Base-by-base conservation (phyloP, 352 stramenopile species). In the Lagenidium sp. region DNA sequence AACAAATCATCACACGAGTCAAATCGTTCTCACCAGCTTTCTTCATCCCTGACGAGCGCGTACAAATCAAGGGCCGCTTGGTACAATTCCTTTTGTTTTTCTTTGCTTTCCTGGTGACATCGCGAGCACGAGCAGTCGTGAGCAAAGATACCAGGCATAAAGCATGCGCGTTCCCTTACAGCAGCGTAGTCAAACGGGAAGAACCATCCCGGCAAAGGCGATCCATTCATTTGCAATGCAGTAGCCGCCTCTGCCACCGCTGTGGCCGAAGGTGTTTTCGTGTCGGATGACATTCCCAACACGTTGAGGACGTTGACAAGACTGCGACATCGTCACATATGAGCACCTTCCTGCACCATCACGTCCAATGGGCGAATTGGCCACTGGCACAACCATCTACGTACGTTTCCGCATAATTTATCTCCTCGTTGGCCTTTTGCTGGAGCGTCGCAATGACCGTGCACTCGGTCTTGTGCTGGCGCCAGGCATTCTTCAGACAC, bases 151-250 rank as follows among this genome's bases (percentile, higher is more conserved):
- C 11, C n/a, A 13, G 32, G 35, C 7, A 44, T 28, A 11, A 42
- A 31, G 13, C 4, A 30, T n/a, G 1, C 24, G 2, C 19, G 36
- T 12, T 35, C 47, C 35, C 57, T 15, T 36, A 85, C 76, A 44
- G 56, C 28, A 11, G 79, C 65, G 26, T 75, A 79, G 47, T 83
- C 58, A 16, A 68, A 39, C 0, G 59, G 60, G 44, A 74, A 83
- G 55, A 89, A 89, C 76, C 76, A 89, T 3, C 70, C 73, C 7
- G 76, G 76, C 2, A 85, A 55, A 7, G 53, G 35, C 1, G 43
- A 28, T 1, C 44, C 56, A 20, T 58, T 46, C 45, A 89, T 66
- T 22, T 63, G 59, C 36, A 89, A 63, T 10, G 68, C 82, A 23
- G 60, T 71, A 12, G 76, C 70, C 23, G 83, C 57, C 1, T 63